Evolutionary conservation across 2,329 filamentous ascomycete genomes (phyloP).

Genomic region (Penicillium capsulatum): DNA sequence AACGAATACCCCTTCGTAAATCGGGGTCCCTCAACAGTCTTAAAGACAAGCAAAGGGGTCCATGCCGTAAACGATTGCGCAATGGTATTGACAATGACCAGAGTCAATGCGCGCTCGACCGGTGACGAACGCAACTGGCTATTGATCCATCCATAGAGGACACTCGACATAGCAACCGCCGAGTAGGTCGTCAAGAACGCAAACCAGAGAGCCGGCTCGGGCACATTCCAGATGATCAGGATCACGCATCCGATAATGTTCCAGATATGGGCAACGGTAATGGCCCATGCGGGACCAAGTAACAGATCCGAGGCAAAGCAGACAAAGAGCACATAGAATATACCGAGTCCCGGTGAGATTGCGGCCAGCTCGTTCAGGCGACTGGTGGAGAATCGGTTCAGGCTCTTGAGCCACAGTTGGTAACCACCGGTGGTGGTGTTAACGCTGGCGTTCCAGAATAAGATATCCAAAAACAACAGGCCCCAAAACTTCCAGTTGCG

Average conservation of each 20-base stretch:
- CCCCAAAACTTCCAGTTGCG: constrained; percentile 49
- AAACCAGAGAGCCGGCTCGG: constrained; percentile 53
- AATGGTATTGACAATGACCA: constrained; percentile 53
- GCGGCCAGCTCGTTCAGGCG: constrained; percentile 44
- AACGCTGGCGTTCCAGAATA: constrained; percentile 56
- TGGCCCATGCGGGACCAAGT: constrained; percentile 52
- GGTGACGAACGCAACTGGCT: constrained; percentile 40
- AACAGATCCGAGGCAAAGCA: constrained; percentile 55
- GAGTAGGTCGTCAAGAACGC: constrained; percentile 51
- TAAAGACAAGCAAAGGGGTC: constrained; percentile 53
- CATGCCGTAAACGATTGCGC: constrained; percentile 55
- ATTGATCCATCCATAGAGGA: constrained; percentile 56
- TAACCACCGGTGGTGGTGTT: constrained; percentile 50
- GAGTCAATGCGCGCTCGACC: constrained; percentile 47
- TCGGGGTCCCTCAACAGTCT: constrained; percentile 43
- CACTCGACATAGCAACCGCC: constrained; percentile 51
- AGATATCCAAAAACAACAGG: constrained; percentile 49
- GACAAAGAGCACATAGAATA: constrained; percentile 53
- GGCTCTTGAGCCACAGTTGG: constrained; percentile 56
- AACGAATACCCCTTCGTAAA: constrained; percentile 46
- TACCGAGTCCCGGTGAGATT: constrained; percentile 53
- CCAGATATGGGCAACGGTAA: constrained; percentile 49
- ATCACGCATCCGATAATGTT: constrained; percentile 54
- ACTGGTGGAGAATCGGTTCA: constrained; percentile 46
- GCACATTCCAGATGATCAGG: constrained; percentile 54